Evolutionary conservation across 1,284 basidiomycete species (phyloP).

Genomic region (Microbotryomycetes sp.): DNA sequence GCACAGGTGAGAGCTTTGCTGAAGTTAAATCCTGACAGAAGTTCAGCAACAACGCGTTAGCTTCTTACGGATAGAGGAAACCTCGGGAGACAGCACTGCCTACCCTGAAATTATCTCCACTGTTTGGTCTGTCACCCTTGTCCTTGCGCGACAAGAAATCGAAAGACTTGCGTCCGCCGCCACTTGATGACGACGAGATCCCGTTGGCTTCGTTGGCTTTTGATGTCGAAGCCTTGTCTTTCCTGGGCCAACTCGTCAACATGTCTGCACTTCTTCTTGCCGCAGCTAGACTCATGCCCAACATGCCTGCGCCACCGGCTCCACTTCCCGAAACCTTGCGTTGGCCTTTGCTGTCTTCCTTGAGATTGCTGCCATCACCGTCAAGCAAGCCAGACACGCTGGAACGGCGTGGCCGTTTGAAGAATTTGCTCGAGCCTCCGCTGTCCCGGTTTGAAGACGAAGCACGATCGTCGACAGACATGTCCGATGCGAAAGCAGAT

Average conservation of each 20-base stretch:
- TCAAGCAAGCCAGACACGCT: slow-evolving; percentile 19
- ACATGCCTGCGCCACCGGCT: neutral
- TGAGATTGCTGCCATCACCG: neutral
- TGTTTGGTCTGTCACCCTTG: slow-evolving; percentile 9
- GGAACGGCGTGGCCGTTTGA: slow-evolving; percentile 3
- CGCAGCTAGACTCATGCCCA: slow-evolving; percentile 27
- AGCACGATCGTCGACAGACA: neutral
- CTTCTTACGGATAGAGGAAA: neutral
- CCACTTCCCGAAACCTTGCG: neutral
- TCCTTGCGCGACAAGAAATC: slow-evolving; percentile 13
- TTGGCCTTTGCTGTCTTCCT: neutral
- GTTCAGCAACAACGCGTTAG: neutral
- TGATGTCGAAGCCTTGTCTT: neutral
- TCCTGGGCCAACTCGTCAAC: slow-evolving; percentile 8
- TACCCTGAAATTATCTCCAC: slow-evolving; percentile 27
- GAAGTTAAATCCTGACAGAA: neutral
- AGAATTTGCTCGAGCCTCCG: neutral
- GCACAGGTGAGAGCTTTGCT: neutral
- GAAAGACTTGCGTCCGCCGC: slow-evolving; percentile 12
- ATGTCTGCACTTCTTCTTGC: slow-evolving; percentile 29
- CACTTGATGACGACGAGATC: neutral
- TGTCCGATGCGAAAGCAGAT: neutral
- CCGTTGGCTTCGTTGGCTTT: neutral
- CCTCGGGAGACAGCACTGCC: no score
- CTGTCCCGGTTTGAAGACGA: neutral